Evolutionary conservation across 805 yeast genomes (phyloP).

Genomic region (Debaryomyces castellii): DNA sequence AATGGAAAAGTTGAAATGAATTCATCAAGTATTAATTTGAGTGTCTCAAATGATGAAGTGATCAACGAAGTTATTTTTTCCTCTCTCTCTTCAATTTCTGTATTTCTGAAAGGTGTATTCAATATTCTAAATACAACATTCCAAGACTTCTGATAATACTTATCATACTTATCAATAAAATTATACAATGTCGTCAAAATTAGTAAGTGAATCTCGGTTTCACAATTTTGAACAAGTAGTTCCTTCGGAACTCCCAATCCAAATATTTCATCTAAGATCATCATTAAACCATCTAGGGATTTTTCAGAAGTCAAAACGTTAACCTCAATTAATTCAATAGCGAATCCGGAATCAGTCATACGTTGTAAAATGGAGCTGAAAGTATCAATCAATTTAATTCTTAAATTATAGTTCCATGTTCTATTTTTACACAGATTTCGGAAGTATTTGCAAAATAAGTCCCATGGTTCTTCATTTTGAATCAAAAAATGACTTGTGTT

Average conservation of each 20-base stretch:
- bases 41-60: constrained; percentile 74
- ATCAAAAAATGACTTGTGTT: constrained; percentile 54
- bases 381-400: constrained; percentile 49
- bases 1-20: constrained; percentile 72
- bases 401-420: constrained; percentile 26
- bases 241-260: constrained; percentile 39
- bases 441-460: constrained; percentile 44
- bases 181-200: constrained; percentile 63
- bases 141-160: constrained; percentile 66
- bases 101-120: constrained; percentile 52
- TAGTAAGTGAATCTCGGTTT: constrained; percentile 65
- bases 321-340: constrained; percentile 15
- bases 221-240: constrained; percentile 51
- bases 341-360: constrained; percentile 43
- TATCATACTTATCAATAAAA: constrained; percentile 78
- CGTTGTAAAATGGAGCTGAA: constrained; percentile 51
- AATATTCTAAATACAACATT: constrained; percentile 61
- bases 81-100: constrained; percentile 18
- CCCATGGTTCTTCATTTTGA: constrained; percentile 47
- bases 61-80: constrained; percentile 54
- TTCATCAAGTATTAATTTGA: constrained; percentile 83
- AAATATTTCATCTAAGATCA: constrained; percentile 43
- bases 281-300: constrained; percentile 49
- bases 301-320: constrained; percentile 40
- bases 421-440: constrained; percentile 46